phyloP scores from a whole-genome alignment of 176 grass and related monocot species.

The Coix lacrymajobi region DNA sequence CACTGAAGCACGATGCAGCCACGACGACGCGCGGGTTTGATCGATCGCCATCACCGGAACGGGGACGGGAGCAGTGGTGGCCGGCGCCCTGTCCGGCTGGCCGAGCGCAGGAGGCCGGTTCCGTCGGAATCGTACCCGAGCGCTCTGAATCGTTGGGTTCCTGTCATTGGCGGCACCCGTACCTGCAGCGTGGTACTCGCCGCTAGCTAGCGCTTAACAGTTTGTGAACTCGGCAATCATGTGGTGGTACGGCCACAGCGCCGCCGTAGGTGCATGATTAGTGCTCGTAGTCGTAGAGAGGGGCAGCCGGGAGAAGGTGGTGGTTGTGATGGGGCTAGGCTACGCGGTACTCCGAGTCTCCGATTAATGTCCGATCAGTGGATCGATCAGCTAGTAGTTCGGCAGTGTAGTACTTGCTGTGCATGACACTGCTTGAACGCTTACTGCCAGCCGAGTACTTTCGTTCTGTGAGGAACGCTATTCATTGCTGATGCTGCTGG shows the following conservation, averaged over 20 bases:
- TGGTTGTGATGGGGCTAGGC: neutral
- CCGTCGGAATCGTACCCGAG: neutral
- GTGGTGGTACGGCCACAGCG: slow-evolving; percentile 16
- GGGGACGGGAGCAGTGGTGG: neutral
- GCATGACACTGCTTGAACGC: neutral
- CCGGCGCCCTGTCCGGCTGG: neutral
- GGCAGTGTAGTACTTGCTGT: neutral
- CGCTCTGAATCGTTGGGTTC: neutral
- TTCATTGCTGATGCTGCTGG: neutral
- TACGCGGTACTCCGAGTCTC: neutral
- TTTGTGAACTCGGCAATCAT: neutral
- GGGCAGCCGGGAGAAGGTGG: neutral
- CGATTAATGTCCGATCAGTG: neutral
- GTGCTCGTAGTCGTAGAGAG: neutral
- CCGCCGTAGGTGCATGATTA: neutral
- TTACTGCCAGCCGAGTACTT: neutral
- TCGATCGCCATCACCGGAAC: neutral
- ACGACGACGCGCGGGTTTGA: neutral
- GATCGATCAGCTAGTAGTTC: neutral
- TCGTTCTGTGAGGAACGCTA: neutral
- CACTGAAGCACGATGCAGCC: neutral
- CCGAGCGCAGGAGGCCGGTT: neutral
- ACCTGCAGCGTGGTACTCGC: neutral
- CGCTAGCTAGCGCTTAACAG: neutral
- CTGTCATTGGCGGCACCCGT: neutral